These are phyloP conservation scores for Komagataella pastoris DNA, from an alignment of 805 yeast species.

Conservation along the genomic window DNA sequence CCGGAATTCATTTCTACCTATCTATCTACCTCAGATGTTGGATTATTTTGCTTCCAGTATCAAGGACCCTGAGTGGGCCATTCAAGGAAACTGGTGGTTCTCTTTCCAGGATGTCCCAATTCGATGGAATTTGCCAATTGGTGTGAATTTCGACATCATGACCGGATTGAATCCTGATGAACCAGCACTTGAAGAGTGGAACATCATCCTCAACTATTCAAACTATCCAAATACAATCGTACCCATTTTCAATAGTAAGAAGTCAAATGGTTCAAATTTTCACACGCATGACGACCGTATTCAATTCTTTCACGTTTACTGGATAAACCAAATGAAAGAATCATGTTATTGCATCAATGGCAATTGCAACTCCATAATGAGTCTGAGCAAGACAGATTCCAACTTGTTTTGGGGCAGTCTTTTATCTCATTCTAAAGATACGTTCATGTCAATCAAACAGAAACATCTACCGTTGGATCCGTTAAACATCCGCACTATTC, in stretches of 20 bases:
- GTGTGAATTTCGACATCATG: conserved; percentile 46
- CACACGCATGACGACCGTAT: background rate
- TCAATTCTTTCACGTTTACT: conserved; percentile 29
- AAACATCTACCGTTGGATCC: conserved; percentile 16
- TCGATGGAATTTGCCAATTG: conserved; percentile 70
- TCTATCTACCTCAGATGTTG: conserved; percentile 22
- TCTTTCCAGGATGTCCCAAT: conserved; percentile 52
- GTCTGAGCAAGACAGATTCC: conserved; percentile 50
- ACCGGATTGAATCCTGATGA: conserved; percentile 22
- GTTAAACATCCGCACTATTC: conserved; percentile 7
- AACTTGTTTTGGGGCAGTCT: conserved; percentile 43
- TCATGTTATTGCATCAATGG: conserved; percentile 67
- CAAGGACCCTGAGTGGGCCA: conserved; percentile 9
- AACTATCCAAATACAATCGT: conserved; percentile 34
- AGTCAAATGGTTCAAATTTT: background rate
- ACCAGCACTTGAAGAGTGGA: conserved; percentile 23
- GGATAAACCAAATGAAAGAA: conserved; percentile 78
- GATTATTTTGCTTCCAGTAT: conserved; percentile 21
- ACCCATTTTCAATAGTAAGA: conserved; percentile 14
- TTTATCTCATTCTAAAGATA: background rate
- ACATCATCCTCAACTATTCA: conserved; percentile 25
- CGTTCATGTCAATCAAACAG: conserved; percentile 7
- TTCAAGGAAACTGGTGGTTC: conserved; percentile 40
- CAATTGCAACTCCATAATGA: conserved; percentile 71
- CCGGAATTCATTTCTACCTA: conserved; percentile 42